Base-by-base conservation (phyloP, 768 basidiomycete species). In the Boletus rubescentipes region DNA sequence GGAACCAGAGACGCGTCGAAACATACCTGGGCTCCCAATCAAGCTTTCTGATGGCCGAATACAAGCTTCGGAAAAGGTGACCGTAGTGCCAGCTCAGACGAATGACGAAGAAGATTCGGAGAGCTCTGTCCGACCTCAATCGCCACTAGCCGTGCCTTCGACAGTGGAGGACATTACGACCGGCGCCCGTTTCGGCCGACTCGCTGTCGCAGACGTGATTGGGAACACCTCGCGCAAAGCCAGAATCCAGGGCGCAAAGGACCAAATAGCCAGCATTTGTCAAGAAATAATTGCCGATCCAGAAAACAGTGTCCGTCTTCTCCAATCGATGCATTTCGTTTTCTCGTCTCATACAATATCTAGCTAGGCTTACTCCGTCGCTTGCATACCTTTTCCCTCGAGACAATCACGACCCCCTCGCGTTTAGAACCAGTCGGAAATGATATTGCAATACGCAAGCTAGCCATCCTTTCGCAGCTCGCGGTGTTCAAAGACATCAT, bases 401-500 rank as follows among this genome's bases (percentile, higher is more conserved):
- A 78, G n/a, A 80, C 82, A 52, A 83, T 98, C 20, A 79, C 85
- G 4, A 83, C 87, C 2, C 80, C 84, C 2, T 76, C 85, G 3
- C 85, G 87, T 54, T 77, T 83, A 15, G 82, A 86, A 30, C 85
- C 89, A 3, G 75, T 98, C 9, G 64, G 73, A 16, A 95, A 98
- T 61, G 94, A 98, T 61, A 69, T 77, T 16, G 73, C 89, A 31
- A 89, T 99, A 59, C 85, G 96, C 57, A 91, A 91, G 67, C 75
- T 98, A 36, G 90, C 96, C 3, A 80, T 95, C 44, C 75, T 98
- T 37, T 96, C 93, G 12, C 88, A 96, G 64, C 77, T 98, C 30
- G 90, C 94, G 26, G 91, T 98, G 11, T 97, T 92, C 79, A 94
- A 93, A 67, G 97, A 99, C 70, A 83, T 98, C 58, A 86, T 98